Evolutionary conservation across 176 grass and related monocot species (phyloP).

Genomic region (Dactylis glomerata): DNA sequence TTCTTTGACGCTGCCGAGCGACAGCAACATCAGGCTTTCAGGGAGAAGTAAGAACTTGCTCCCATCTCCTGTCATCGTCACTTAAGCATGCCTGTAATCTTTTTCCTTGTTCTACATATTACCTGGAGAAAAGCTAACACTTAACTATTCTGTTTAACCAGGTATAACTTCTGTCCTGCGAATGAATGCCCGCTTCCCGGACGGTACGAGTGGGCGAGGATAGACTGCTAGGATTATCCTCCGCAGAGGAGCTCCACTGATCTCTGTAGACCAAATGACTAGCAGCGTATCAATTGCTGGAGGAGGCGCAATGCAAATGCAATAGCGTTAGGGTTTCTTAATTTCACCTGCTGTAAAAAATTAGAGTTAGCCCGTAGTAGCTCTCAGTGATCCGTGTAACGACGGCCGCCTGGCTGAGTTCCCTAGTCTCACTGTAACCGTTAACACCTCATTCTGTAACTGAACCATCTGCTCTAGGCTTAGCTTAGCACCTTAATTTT

Average conservation of each 20-base stretch:
- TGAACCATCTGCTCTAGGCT: slow-evolving; percentile 15
- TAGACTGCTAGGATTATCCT: slow-evolving; percentile 43
- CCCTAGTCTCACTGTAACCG: slow-evolving; percentile 40
- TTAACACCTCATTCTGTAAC: slow-evolving; percentile 46
- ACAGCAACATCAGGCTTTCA: slow-evolving; percentile 48
- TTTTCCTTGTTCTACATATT: background rate
- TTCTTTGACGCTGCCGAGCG: slow-evolving; percentile 59
- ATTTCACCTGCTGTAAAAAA: slow-evolving; percentile 49
- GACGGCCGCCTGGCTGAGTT: slow-evolving; percentile 8
- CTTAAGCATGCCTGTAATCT: background rate
- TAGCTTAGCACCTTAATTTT: slow-evolving; percentile 8
- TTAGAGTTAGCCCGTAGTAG: slow-evolving; percentile 41
- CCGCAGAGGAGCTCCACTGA: slow-evolving; percentile 12
- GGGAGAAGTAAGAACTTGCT: slow-evolving; percentile 42
- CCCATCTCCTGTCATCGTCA: background rate
- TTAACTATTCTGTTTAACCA: background rate
- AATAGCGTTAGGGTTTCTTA: slow-evolving; percentile 22
- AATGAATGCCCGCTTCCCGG: slow-evolving; percentile 51
- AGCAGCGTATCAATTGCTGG: background rate
- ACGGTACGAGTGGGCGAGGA: slow-evolving; percentile 58
- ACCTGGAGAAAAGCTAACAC: background rate
- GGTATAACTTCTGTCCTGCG: slow-evolving; percentile 71
- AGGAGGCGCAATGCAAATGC: slow-evolving; percentile 1
- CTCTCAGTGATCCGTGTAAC: slow-evolving; percentile 36
- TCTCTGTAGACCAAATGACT: slow-evolving; percentile 26